Conservation (phyloP, 176 grass and related monocot species). For the Oryza glaberrima region DNA sequence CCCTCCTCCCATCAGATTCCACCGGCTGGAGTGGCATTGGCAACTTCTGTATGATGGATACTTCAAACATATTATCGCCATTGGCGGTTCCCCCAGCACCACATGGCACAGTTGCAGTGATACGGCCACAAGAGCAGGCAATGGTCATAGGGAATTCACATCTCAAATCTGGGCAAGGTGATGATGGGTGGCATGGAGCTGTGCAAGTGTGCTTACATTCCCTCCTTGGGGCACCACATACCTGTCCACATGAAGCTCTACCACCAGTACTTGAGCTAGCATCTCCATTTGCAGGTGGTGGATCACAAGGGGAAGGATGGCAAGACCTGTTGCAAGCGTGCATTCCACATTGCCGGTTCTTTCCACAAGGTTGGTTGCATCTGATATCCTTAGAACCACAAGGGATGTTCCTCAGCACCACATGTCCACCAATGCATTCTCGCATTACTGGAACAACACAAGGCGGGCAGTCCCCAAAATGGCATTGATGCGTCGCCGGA, state of each 20-base stretch:
- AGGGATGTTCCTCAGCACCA: slow-evolving; percentile 89
- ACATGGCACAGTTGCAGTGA: slow-evolving; percentile 77
- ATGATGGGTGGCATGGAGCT: slow-evolving; percentile 82
- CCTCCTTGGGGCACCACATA: slow-evolving; percentile 80
- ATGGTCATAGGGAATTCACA: slow-evolving; percentile 72
- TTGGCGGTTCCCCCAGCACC: slow-evolving; percentile 62
- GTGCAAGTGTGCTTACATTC: slow-evolving; percentile 94
- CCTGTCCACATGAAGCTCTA: slow-evolving; percentile 84
- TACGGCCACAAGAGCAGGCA: slow-evolving; percentile 76
- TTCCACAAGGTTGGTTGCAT: slow-evolving; percentile 95
- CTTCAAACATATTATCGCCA: slow-evolving; percentile 64
- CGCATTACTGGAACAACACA: slow-evolving; percentile 71
- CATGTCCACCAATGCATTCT: slow-evolving; percentile 89
- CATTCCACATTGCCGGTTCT: slow-evolving; percentile 90
- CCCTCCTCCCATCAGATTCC: slow-evolving; percentile 67
- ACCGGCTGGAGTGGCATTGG: slow-evolving; percentile 73
- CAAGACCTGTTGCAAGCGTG: slow-evolving; percentile 80
- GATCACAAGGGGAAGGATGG: slow-evolving; percentile 85
- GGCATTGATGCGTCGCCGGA: slow-evolving; percentile 74
- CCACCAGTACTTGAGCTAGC: slow-evolving; percentile 66
- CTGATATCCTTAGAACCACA: slow-evolving; percentile 94
- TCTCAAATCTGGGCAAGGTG: slow-evolving; percentile 75
- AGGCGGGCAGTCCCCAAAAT: slow-evolving; percentile 85
- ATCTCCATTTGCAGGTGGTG: slow-evolving; percentile 41
- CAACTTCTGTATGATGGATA: slow-evolving; percentile 78